Percentiles rank a stretch among this genome's conserved stretches.
Evolutionary conservation across 371 early-diverging fungal species (phyloP).

Genomic region (Homolaphlyctis polyrhiza): DNA sequence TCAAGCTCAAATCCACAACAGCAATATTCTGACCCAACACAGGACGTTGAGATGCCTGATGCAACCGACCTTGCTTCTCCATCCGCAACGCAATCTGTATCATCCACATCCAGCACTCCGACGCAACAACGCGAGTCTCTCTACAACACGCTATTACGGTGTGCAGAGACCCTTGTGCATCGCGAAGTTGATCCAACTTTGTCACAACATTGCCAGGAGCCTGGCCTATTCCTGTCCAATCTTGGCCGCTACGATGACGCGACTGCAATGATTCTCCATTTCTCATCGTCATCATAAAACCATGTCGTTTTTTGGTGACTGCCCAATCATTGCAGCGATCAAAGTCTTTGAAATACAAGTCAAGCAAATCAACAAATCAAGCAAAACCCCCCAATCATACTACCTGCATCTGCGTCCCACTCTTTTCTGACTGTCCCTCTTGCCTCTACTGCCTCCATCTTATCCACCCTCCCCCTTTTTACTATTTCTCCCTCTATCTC

Average conservation of each 20-base stretch:
- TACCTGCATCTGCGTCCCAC: no score
- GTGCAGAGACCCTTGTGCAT: background rate
- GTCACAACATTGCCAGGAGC: background rate
- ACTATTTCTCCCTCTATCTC: no score
- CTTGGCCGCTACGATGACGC: slow-evolving; percentile 15
- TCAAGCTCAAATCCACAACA: no score
- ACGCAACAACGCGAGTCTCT: background rate
- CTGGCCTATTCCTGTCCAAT: slow-evolving; percentile 2
- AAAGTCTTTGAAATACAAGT: no score
- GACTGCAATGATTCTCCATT: slow-evolving; percentile 11
- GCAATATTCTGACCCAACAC: background rate
- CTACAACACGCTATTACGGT: background rate
- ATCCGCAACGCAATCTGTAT: background rate
- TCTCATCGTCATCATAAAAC: background rate
- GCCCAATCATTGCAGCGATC: no score
- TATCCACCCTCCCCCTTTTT: no score
- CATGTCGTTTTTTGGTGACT: no score
- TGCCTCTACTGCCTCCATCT: no score
- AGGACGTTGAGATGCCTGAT: background rate
- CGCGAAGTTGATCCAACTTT: background rate
- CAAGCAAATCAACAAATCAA: no score
- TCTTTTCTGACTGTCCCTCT: no score
- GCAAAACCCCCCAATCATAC: no score
- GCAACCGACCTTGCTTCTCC: background rate
- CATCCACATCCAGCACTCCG: background rate